Base-by-base conservation (phyloP, 2,329 filamentous ascomycete species). In the Ascochyta lentis region DNA sequence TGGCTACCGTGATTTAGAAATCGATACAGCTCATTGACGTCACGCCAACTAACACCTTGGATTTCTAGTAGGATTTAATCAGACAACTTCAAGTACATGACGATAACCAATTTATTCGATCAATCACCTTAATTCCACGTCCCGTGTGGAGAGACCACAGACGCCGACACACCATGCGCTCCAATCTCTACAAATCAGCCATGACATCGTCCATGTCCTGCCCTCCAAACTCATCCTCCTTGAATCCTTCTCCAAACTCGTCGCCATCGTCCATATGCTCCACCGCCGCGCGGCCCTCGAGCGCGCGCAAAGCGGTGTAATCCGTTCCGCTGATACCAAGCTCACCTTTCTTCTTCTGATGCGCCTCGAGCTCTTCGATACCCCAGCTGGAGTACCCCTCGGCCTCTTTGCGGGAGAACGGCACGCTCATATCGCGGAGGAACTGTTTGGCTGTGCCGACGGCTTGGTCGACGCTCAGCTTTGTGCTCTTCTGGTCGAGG, bases 311-410 rank as follows among this genome's bases (percentile, higher is more conserved):
- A 49, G 82, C 81, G 44, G 76, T 73, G 54, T 72, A 72, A 69
- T 85, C 81, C 35, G 90, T 78, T 65, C 88, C 85, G 55, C 81
- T 80, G 64, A 90, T 90, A 60, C 80, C 83, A 63, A 91, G 88
- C 60, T 87, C 80, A 56, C 90, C 89, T 65, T 86, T 79, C 76
- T 90, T 91, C 72, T 87, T 85, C 79, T 96, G 89, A 77, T 96
- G 89, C 45, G 80, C 82, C 76, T 89, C 85, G 47, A 98, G 77
- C 69, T 98, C 92, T 55, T 86, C 84, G 37, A 91, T 79, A 55
- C 89, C 92, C 95, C 95, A 99, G 9, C 91, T 96, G 68, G 91
- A 95, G 69, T 97, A 91, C 0, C 94, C 95, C 64, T 97, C 93
- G 69, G 96, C 92, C 73, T 96, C 89, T 63, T 85, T 88, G 0